Percentiles rank a stretch among this genome's conserved stretches.
Conservation (phyloP, 1,284 basidiomycete genomes). For the Polyporus tsugae region DNA sequence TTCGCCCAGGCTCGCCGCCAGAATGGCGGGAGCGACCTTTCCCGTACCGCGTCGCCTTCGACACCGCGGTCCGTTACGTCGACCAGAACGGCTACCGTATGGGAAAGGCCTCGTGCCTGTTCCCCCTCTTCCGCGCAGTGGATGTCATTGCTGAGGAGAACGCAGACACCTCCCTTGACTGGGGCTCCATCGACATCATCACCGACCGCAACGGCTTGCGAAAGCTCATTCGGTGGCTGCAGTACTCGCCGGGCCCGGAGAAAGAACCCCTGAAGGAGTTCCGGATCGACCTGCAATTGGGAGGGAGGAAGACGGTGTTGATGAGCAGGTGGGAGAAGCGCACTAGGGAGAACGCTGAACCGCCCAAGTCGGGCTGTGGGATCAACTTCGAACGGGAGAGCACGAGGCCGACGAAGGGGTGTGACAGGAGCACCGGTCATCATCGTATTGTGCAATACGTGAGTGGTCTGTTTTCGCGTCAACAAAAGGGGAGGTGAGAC, state of each 20-base stretch:
- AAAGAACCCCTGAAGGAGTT: slow-evolving; percentile 49
- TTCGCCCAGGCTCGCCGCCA: slow-evolving; percentile 55
- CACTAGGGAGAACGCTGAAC: slow-evolving; percentile 23
- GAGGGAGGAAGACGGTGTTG: slow-evolving; percentile 58
- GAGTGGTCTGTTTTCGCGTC: slow-evolving; percentile 30
- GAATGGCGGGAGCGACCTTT: slow-evolving; percentile 54
- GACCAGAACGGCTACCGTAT: slow-evolving; percentile 62
- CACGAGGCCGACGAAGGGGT: slow-evolving; percentile 50
- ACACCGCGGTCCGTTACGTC: slow-evolving; percentile 51
- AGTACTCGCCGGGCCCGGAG: slow-evolving; percentile 27
- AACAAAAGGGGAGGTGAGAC: not conserved
- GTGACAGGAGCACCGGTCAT: slow-evolving; percentile 53
- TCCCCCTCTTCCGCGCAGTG: slow-evolving; percentile 60
- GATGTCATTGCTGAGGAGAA: slow-evolving; percentile 48
- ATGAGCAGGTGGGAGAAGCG: slow-evolving; percentile 49
- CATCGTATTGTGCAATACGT: slow-evolving; percentile 63
- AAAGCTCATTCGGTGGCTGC: slow-evolving; percentile 63
- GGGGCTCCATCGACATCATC: slow-evolving; percentile 59
- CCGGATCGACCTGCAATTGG: slow-evolving; percentile 64
- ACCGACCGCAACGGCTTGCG: slow-evolving; percentile 66
- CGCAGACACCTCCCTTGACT: slow-evolving; percentile 46
- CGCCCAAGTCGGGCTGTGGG: slow-evolving; percentile 46
- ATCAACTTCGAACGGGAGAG: slow-evolving; percentile 59
- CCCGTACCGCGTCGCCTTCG: slow-evolving; percentile 58
- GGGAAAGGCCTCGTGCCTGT: slow-evolving; percentile 46